A percentile compares a stretch with the other conserved stretches of the same genome.
Evolutionary conservation across 2,329 filamentous ascomycete genomes (phyloP).

Genomic region (Monilinia vaccinii-corymbosi): DNA sequence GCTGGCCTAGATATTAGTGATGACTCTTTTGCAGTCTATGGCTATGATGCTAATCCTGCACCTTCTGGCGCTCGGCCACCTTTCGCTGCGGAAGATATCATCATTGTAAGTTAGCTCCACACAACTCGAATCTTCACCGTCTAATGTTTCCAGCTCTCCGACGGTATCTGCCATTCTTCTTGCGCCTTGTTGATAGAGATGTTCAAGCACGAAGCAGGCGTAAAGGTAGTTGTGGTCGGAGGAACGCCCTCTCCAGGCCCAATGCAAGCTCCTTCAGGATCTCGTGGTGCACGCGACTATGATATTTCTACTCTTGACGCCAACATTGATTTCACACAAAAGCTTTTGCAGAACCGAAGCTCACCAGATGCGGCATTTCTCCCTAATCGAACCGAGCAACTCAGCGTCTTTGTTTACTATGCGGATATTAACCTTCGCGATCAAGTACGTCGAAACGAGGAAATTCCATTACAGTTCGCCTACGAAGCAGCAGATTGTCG

Average conservation of each 20-base stretch:
- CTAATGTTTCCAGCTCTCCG: conserved; percentile 38
- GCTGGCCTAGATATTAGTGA: conserved; percentile 11
- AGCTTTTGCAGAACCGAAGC: conserved; percentile 13
- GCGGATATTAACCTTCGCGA: conserved; percentile 37
- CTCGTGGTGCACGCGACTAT: conserved; percentile 39
- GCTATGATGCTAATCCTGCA: conserved; percentile 19
- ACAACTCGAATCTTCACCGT: background rate
- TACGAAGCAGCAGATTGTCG: conserved; percentile 53
- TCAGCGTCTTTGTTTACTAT: conserved; percentile 18
- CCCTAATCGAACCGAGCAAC: conserved; percentile 16
- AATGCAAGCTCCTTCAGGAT: conserved; percentile 43
- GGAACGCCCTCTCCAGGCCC: conserved; percentile 38
- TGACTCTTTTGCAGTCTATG: conserved; percentile 26
- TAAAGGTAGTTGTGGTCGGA: conserved; percentile 45
- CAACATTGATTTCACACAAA: conserved; percentile 22
- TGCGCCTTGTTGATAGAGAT: conserved; percentile 49
- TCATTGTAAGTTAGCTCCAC: conserved; percentile 25
- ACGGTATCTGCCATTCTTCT: conserved; percentile 49
- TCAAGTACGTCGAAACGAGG: conserved; percentile 26
- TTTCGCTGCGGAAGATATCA: conserved; percentile 34
- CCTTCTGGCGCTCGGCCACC: conserved; percentile 18
- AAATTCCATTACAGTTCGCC: conserved; percentile 45
- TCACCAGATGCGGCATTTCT: conserved; percentile 14
- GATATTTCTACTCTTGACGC: conserved; percentile 20
- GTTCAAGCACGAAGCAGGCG: conserved; percentile 41